A percentile compares a stretch with the other conserved stretches of the same genome.
phyloP scores from a whole-genome alignment of 345 rosid species.

The Pugionium dolabratum region DNA sequence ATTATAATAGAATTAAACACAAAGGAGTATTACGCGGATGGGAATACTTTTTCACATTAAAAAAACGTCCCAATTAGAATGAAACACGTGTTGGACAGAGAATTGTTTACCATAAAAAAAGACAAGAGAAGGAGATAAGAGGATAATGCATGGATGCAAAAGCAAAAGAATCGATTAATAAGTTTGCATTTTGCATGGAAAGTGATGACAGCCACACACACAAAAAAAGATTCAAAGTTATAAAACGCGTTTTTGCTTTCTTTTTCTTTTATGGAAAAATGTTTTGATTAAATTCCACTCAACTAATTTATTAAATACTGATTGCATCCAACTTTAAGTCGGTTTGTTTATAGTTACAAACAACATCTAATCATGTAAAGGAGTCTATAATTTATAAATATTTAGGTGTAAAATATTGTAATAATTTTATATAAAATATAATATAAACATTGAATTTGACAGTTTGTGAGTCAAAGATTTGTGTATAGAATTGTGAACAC shows the following conservation, averaged over 20 bases:
- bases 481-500: too few species aligned
- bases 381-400: too few species aligned
- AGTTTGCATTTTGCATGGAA: slow-evolving; percentile 33
- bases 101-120: neutral
- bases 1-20: too few species aligned
- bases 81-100: neutral
- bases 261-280: neutral
- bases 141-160: slow-evolving; percentile 20
- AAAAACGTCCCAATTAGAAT: neutral
- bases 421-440: too few species aligned
- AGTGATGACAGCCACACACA: slow-evolving; percentile 24
- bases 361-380: too few species aligned
- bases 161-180: slow-evolving; percentile 20
- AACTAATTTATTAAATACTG: neutral
- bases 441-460: too few species aligned
- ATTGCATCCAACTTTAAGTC: neutral
- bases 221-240: slow-evolving; percentile 17
- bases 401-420: too few species aligned
- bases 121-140: slow-evolving; percentile 16
- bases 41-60: neutral
- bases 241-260: slow-evolving; percentile 32
- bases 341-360: neutral
- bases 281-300: neutral
- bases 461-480: too few species aligned
- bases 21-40: too few species aligned